Evolutionary conservation across 1,284 basidiomycete species (phyloP).

Genomic region (Marasmius sp.): DNA sequence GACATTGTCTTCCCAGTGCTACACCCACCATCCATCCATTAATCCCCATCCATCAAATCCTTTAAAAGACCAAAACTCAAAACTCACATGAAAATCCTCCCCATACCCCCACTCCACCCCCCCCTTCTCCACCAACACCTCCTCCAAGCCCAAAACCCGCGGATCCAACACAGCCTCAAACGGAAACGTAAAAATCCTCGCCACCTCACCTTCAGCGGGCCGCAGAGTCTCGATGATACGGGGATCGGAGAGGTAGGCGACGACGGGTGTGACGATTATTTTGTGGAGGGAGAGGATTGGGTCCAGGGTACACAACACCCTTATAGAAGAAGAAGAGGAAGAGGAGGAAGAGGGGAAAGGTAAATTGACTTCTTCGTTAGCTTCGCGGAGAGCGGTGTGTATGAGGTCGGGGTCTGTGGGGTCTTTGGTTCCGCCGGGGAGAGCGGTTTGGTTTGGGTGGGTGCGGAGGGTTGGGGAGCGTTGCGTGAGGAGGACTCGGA

Average conservation of each 20-base stretch:
- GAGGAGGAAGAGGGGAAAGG: too few species aligned
- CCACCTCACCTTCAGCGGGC: constrained; percentile 8
- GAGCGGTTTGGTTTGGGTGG: constrained; percentile 78
- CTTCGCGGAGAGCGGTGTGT: constrained; percentile 67
- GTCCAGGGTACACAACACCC: constrained; percentile 2
- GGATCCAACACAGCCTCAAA: constrained; percentile 11
- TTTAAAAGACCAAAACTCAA: not conserved
- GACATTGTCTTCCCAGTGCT: constrained; percentile 59
- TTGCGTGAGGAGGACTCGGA: constrained; percentile 82
- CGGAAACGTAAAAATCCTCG: constrained; percentile 10
- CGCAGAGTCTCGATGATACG: not conserved
- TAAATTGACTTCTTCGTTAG: constrained; percentile 12
- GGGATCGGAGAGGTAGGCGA: not conserved
- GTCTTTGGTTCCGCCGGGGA: constrained; percentile 84
- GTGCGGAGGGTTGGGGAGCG: constrained; percentile 75
- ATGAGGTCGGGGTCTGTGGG: constrained; percentile 60
- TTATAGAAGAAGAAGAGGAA: too few species aligned
- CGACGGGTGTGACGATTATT: constrained; percentile 5
- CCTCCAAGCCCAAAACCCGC: constrained; percentile 18
- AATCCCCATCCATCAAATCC: not conserved
- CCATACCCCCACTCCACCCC: constrained; percentile 79
- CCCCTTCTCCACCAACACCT: constrained; percentile 53
- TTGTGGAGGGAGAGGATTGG: constrained; percentile 7
- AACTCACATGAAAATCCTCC: constrained; percentile 59
- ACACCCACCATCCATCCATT: constrained; percentile 6